These are phyloP conservation scores for Rheum nobile DNA, from an alignment of 148 eudicot species.

Conservation along the genomic window DNA sequence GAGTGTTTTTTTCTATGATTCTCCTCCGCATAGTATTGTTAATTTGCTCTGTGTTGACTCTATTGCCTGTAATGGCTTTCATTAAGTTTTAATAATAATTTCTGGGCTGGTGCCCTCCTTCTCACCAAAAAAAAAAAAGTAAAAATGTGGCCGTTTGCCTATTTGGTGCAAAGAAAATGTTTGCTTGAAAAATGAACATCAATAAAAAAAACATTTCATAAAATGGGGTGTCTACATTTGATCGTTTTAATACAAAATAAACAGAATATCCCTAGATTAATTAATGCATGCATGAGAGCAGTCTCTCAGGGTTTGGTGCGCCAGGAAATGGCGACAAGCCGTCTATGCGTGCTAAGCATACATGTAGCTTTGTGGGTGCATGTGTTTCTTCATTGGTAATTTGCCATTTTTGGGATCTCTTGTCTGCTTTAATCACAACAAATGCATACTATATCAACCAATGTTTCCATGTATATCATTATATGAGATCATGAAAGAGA, in stretches of 20 bases:
- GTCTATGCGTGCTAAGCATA: not conserved
- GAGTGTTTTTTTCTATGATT: too few species aligned
- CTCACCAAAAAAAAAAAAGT: not conserved
- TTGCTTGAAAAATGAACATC: not conserved
- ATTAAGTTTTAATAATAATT: too few species aligned
- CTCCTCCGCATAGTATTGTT: too few species aligned
- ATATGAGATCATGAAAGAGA: too few species aligned
- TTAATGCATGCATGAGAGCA: not conserved
- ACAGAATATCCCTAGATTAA: not conserved
- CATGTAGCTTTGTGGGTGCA: not conserved
- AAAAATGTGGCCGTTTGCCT: not conserved
- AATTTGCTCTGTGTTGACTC: too few species aligned
- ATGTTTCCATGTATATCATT: not conserved
- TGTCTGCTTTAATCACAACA: not conserved
- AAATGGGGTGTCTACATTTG: too few species aligned
- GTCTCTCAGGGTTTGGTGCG: too few species aligned
- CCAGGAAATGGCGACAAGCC: not conserved
- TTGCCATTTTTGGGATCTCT: not conserved
- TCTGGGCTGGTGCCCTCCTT: too few species aligned
- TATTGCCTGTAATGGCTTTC: too few species aligned
- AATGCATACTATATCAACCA: not conserved
- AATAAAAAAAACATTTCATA: too few species aligned
- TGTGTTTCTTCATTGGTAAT: not conserved
- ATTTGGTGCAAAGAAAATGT: not conserved
- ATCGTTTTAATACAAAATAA: not conserved